Evolutionary conservation across 192 early-diverging fungal genomes (phyloP), one percentile per base, ranked within the genome.

Genomic region (Linderina pennispora): DNA sequence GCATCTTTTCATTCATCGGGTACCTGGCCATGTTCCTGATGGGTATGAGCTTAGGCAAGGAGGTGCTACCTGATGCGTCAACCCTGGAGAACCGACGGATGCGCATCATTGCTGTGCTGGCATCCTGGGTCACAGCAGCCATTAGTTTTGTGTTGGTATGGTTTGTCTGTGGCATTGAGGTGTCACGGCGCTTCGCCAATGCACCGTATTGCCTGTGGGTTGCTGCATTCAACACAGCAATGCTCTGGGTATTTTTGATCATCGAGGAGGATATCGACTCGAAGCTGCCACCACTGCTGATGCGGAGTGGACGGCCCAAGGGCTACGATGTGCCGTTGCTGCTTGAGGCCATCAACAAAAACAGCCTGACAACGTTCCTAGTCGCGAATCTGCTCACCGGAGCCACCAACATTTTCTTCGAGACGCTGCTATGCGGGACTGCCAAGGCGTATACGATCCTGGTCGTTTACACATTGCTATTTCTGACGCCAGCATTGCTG

Each of bases 341-440:
- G 9, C 58, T 89, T 10, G 74, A 80, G 14, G 78, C 79, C 11
- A 67, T 95, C 44, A 93, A 94, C 61, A 55, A 50, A 24, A 91
- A 94, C 71, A 87, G 89, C 35, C 62, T 98, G 43, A 77, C 79
- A 4, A 75, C 84, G 11, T 98, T 98, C 63, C 57, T 98, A 21
- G 42, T 96, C 23, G 94, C 88, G 16, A 98, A 98, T 55, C 28
- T 95, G 4, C 50, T 91, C 35, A 98, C 95, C 0, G 95, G 95
- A 2, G 21, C 81, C 1, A 71, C 91, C 7, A 98, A 98, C 62
- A 53, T 95, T 51, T 59, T 77, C 1, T 59, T 90, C 10, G 68
- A 88, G 46, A 98, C 95, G 5, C 66, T 98, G 17, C 73, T 77
- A 23, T 71, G 78, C n/a, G 45, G 62, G 0, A 51, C 55, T 5